Base-by-base conservation (phyloP, 805 yeast genomes). In the Pichia heedii region DNA sequence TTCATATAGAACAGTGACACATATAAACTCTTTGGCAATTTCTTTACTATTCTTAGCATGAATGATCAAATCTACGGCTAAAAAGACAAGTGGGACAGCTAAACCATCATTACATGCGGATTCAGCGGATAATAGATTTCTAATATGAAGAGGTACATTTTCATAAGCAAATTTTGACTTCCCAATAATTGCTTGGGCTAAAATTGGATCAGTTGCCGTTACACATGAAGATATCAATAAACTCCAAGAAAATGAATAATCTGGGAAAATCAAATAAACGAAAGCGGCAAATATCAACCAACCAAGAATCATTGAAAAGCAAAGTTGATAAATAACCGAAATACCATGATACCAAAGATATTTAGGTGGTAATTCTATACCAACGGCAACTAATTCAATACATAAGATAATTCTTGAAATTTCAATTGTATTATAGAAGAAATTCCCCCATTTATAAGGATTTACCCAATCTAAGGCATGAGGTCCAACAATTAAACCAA, bases 151-250 rank as follows among this genome's bases (percentile, higher is more conserved):
- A 2, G 80, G 76, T 22, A 81, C 81, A 46, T 75, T 62, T 51
- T 74, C 73, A 15, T 15, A 4, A 12, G 84, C 83, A 56, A 80
- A 81, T 50, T 73, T 74, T 34, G 86, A 84, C 46, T 77, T 76
- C 61, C 81, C 80, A 19, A 81, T 84, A 35, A 79, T 78, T 3
- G 84, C 82, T 30, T 81, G 81, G 3, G 82, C 78, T 55, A 79
- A 66, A 29, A 81, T 82, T 2, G 87, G 88, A 56, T 81, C 88
- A 0, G 88, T 81, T 6, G 87, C 86, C 0, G 88, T 81, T 43
- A 80, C 74, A 57, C 86, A 79, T 4, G 84, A 83, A n/a, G 76
- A 71, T 1, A 81, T 74, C 39, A 79, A 64, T 26, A 81, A 68
- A 5, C 76, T 74, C 42, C 76, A 74, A 22, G 74, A 59, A 58